Conservation (phyloP, 169 alveolate genomes). For the Neospora caninum region DNA sequence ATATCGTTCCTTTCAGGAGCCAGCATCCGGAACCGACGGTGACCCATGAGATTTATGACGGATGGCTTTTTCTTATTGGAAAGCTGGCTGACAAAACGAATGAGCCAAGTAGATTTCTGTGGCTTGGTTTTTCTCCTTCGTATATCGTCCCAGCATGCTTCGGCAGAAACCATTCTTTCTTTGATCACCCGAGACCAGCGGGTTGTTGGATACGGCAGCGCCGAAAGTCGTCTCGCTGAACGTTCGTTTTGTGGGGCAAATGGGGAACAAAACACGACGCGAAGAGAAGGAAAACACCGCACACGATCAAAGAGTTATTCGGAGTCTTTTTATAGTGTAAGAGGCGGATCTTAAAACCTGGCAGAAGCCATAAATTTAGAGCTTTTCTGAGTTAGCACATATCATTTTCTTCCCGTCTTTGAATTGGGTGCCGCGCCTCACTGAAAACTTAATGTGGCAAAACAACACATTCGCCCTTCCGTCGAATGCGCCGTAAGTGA, state of each 20-base stretch:
- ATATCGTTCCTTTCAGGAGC: no score
- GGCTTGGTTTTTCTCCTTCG: no score
- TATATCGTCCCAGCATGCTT: no score
- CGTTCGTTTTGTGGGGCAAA: background rate
- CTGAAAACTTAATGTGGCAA: no score
- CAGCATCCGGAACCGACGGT: no score
- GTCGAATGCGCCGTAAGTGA: background rate
- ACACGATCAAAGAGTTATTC: background rate
- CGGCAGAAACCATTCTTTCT: no score
- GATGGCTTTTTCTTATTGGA: no score
- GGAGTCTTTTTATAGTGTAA: background rate
- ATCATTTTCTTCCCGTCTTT: background rate
- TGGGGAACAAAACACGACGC: background rate
- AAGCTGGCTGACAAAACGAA: no score
- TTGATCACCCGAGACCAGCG: no score
- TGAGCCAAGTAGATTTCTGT: no score
- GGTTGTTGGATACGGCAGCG: no score
- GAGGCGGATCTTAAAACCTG: background rate
- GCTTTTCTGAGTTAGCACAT: background rate
- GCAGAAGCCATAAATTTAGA: background rate
- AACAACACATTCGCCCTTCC: background rate
- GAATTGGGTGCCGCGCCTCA: background rate
- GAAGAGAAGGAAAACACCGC: background rate
- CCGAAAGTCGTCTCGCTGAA: background rate
- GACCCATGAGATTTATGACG: no score